Conservation (phyloP, 148 eudicot species). For the Fagopyrum tataricum region DNA sequence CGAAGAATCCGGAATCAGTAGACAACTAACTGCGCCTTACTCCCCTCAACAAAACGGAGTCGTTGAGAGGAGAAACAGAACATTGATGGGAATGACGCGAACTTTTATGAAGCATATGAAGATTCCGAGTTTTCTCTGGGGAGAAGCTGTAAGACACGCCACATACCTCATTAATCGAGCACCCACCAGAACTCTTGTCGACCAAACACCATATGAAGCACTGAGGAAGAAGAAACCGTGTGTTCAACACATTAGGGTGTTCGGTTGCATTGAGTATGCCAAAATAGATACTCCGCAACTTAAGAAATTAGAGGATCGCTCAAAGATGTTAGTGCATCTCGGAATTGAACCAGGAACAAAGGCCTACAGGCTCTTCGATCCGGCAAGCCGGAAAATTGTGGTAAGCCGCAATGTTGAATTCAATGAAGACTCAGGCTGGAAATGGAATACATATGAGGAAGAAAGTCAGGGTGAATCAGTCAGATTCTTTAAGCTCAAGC, state of each 20-base stretch:
- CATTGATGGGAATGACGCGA: neutral
- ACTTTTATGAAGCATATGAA: neutral
- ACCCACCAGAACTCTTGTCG: neutral
- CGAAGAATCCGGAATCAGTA: neutral
- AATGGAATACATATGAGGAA: slow-evolving; percentile 9
- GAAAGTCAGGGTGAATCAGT: neutral
- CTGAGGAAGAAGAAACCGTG: neutral
- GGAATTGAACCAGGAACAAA: slow-evolving; percentile 6
- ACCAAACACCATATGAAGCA: slow-evolving; percentile 10
- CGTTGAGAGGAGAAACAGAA: neutral
- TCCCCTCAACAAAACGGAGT: no score
- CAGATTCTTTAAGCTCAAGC: neutral
- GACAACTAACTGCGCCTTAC: neutral
- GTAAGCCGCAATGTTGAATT: slow-evolving; percentile 9
- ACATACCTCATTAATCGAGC: neutral
- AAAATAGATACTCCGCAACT: neutral
- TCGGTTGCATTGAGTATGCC: slow-evolving; percentile 9
- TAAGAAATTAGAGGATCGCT: slow-evolving; percentile 10
- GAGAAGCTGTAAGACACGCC: neutral
- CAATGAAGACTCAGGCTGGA: slow-evolving; percentile 9
- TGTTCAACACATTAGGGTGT: slow-evolving; percentile 4
- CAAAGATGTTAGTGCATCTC: neutral
- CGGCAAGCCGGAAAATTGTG: neutral
- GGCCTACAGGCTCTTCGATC: slow-evolving; percentile 11
- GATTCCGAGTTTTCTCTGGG: neutral